Base-by-base conservation (phyloP, 805 yeast genomes). In the Monosporozyma solicola region DNA sequence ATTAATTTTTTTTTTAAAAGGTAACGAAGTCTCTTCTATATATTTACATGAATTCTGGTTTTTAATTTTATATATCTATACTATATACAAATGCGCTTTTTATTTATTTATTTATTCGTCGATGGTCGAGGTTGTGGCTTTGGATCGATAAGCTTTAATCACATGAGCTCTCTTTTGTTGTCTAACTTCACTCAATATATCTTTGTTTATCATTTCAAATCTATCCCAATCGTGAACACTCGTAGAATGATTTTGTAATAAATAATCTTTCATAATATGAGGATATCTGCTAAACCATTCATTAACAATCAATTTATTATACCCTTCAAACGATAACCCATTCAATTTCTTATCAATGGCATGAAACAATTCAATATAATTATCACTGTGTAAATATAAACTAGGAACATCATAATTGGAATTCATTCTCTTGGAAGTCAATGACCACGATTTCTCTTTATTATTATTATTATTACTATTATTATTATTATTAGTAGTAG, bases 221-320 rank as follows among this genome's bases (percentile, higher is more conserved):
- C 43, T 27, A 3, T 55, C 57, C 71, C 70, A 66, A 20, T 53
- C 53, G 3, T 51, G 50, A n/a, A 64, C 56, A 16, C 52, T 44
- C 16, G 47, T 52, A 52, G 67, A 54, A 10, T 64, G 43, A 7
- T 39, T 59, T 32, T 55, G 54, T 66, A 65, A 57, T 51, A 65
- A 51, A 51, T 61, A 61, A 50, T 55, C 56, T 39, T 63, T 66
- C 71, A 72, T 70, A 15, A 65, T 59, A 53, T 64, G 63, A 27
- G 71, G 71, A 55, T 70, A 70, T 16, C 5, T 16, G 5, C 3
- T 2, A 16, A 16, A 9, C 43, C 43, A 39, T 8, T 39, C 43
- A 6, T 39, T 8, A 20, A 39, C 20, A 13, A 39, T 20, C 13
- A 56, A 44, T 20, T 50, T 49, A 10, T 55, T 53, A 43, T 71